Base-by-base conservation (phyloP, 768 basidiomycete genomes). In the Lepiota brunneoincarnata region DNA sequence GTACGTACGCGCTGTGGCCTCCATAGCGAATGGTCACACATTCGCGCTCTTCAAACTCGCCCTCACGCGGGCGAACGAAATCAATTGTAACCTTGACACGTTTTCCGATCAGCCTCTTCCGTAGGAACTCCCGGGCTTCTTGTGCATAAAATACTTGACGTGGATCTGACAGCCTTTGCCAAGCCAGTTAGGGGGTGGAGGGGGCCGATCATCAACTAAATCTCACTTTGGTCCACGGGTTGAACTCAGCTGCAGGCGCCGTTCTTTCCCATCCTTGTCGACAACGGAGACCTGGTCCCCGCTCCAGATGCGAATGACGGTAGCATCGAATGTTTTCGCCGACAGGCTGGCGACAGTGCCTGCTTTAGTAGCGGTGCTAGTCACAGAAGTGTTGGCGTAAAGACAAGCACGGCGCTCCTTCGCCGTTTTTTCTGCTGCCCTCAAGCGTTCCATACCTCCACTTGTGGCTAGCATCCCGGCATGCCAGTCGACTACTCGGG, bases 401-500 rank as follows among this genome's bases (percentile, higher is more conserved):
- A 96, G 75, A 56, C 75, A 83, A 2, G 77, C 69, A 26, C 84
- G 82, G 63, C 82, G 87, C 65, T 91, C 86, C 67, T 91, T 92
- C 18, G 91, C 93, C 44, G 61, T 65, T 67, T 80, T 87, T 71
- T 98, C 95, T 0, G 91, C 92, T 1, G 83, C 81, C 48, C 95
- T 85, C 24, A 98, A 79, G 38, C 84, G 85, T 62, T 95, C 93
- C 83, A 98, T 91, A 4, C 84, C 89, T 37, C 93, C 93, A 48
- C 79, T 75, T 49, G 77, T 81, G 1, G 92, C 84, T 18, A 99
- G 82, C 81, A 98, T 89, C 18, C 95, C 95, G 14, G 96, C 94
- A 67, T 99, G 96, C 95, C 95, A 98, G 66, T 96, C 95, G 55
- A 98, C 87, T 46, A 98, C 80, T 54, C 92, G 87, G 15, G 95